Conservation (phyloP, 805 yeast species). For the Metschnikowia borealis region DNA sequence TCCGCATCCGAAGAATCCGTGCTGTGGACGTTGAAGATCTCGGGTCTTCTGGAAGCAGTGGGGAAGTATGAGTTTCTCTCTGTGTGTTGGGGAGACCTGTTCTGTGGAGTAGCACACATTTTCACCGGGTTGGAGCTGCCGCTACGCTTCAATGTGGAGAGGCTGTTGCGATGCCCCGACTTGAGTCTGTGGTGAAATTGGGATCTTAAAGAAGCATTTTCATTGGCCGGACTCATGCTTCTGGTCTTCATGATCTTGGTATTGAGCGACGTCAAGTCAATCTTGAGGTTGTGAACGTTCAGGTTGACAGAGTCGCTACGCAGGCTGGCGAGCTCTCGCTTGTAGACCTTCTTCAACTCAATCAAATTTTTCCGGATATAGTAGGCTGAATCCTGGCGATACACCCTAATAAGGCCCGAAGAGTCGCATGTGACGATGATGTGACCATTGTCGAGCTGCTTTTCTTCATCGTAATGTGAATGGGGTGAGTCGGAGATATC, state of each 20-base stretch:
- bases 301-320: background rate
- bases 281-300: slow-evolving; percentile 1
- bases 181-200: slow-evolving; percentile 7
- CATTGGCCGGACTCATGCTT: slow-evolving; percentile 13
- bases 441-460: slow-evolving; percentile 23
- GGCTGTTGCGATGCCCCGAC: slow-evolving; percentile 1
- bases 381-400: slow-evolving; percentile 73
- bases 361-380: slow-evolving; percentile 25
- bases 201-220: slow-evolving; percentile 3
- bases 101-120: background rate
- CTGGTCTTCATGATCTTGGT: slow-evolving; percentile 1
- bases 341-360: slow-evolving; percentile 9
- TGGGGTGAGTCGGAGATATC: slow-evolving; percentile 7
- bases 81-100: background rate
- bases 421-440: slow-evolving; percentile 77
- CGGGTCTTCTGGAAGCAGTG: background rate
- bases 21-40: background rate
- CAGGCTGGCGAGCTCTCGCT: slow-evolving; percentile 2
- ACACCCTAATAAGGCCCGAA: slow-evolving; percentile 67
- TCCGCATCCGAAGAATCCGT: slow-evolving; percentile 1
- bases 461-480: slow-evolving; percentile 1
- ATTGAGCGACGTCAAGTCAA: background rate
- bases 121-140: background rate
- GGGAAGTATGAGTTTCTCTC: slow-evolving; percentile 1
- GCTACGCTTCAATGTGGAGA: background rate